Evolutionary conservation across 1,284 basidiomycete genomes (phyloP).

Genomic region (Marasmius fiardii): DNA sequence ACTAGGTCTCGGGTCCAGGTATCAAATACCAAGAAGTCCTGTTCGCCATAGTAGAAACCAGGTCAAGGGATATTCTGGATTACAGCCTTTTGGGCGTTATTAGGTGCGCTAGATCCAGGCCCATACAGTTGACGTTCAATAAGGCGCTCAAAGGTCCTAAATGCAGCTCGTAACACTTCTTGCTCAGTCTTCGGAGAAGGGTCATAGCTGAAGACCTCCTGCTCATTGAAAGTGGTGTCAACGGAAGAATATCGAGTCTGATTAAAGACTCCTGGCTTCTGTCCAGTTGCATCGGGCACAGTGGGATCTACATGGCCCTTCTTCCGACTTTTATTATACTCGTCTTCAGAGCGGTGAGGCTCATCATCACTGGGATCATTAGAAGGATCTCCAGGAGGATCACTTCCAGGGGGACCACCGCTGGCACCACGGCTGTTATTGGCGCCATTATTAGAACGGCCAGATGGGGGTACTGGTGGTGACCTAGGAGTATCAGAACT

Average conservation of each 20-base stretch:
- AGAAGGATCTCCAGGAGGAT: background rate
- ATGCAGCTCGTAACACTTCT: background rate
- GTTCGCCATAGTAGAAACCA: background rate
- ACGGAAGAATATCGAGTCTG: background rate
- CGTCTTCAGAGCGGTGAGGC: background rate
- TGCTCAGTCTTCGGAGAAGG: background rate
- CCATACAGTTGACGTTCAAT: background rate
- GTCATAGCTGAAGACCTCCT: background rate
- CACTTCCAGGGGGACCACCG: background rate
- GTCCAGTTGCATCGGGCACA: background rate
- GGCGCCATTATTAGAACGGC: background rate
- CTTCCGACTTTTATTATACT: background rate
- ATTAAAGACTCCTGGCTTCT: background rate
- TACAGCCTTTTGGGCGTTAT: background rate
- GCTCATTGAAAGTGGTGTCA: background rate
- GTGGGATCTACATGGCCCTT: background rate
- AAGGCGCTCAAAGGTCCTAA: background rate
- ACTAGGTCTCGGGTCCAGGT: background rate
- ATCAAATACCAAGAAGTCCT: background rate
- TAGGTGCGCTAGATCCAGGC: background rate
- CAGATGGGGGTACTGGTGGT: background rate
- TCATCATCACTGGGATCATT: background rate
- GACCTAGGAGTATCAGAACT: background rate
- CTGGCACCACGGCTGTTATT: background rate
- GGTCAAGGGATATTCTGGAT: too few species aligned